Conservation (phyloP, 208 protist species). For the Leishmania turanica region DNA sequence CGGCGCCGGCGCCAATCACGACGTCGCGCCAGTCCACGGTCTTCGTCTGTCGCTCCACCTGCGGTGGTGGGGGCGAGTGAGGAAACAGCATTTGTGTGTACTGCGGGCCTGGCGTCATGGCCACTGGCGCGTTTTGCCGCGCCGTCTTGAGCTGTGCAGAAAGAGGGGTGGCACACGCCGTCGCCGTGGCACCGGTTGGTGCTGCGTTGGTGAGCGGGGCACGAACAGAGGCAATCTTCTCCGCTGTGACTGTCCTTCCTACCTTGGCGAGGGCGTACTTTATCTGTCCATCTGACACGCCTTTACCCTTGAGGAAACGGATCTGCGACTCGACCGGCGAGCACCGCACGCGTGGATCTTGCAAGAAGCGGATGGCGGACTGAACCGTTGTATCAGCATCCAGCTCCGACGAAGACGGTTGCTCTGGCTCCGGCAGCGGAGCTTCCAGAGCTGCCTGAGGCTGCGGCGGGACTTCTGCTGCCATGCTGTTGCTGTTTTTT, state of each 20-base stretch:
- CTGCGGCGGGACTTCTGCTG: background rate
- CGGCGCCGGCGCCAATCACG: conserved; percentile 73
- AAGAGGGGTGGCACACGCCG: background rate
- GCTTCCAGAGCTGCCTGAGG: conserved; percentile 4
- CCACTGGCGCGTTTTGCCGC: background rate
- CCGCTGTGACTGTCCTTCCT: conserved; percentile 46
- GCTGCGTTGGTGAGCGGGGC: conserved; percentile 2
- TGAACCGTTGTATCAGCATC: conserved; percentile 35
- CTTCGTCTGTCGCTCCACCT: conserved; percentile 22
- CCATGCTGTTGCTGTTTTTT: background rate
- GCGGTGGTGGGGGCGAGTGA: conserved; percentile 32
- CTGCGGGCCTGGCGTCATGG: conserved; percentile 15
- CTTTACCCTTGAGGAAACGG: conserved; percentile 77
- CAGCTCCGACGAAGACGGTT: conserved; percentile 17
- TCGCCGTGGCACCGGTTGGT: background rate
- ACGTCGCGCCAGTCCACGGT: conserved; percentile 73
- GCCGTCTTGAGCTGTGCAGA: conserved; percentile 12
- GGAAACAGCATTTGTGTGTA: conserved; percentile 54
- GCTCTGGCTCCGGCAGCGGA: conserved; percentile 25
- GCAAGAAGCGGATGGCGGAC: conserved; percentile 69
- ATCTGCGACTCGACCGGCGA: conserved; percentile 68
- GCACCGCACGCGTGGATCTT: conserved; percentile 55
- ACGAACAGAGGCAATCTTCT: conserved; percentile 46
- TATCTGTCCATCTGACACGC: conserved; percentile 68
- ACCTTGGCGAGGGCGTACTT: conserved; percentile 58